A percentile compares a stretch with the other conserved stretches of the same genome.
Evolutionary conservation across 257 asterid species (phyloP).

Genomic region (Marsdenia floribunda): DNA sequence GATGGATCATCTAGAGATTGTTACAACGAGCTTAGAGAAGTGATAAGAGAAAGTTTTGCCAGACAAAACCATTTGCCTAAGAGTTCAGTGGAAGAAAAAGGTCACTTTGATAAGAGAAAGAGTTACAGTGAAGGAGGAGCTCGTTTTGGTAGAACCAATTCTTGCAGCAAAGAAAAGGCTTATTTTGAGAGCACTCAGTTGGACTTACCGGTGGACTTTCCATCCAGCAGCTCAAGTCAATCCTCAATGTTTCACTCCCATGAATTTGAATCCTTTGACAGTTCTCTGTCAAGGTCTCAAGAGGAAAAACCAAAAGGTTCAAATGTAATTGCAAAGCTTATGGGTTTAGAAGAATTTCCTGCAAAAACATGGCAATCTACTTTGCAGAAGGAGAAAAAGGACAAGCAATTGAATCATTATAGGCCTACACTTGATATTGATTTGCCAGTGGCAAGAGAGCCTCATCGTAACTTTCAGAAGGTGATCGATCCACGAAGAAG

Average conservation of each 20-base stretch:
- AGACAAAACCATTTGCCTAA: constrained; percentile 53
- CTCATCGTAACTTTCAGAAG: constrained; percentile 29
- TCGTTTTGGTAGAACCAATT: constrained; percentile 8
- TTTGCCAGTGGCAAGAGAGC: constrained; percentile 52
- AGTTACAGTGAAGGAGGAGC: constrained; percentile 17
- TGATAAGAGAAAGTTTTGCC: constrained; percentile 54
- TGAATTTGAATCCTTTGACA: constrained; percentile 32
- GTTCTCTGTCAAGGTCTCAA: constrained; percentile 28
- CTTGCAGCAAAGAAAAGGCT: constrained; percentile 15
- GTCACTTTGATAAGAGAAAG: constrained; percentile 6
- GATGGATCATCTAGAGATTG: constrained; percentile 46
- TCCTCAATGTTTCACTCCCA: constrained; percentile 38
- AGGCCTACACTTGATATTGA: constrained; percentile 42
- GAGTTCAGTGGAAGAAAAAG: constrained; percentile 21
- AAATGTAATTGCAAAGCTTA: constrained; percentile 66
- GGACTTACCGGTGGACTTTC: constrained; percentile 30
- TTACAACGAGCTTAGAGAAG: constrained; percentile 72
- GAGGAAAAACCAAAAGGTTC: constrained; percentile 39
- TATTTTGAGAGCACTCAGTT: constrained; percentile 19
- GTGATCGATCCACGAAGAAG: constrained; percentile 25
- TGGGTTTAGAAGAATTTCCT: constrained; percentile 63
- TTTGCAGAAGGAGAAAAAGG: constrained; percentile 14
- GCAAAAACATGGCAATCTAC: constrained; percentile 15
- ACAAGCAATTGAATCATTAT: constrained; percentile 21
- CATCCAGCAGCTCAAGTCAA: constrained; percentile 51